phyloP scores from a whole-genome alignment of 805 yeast species.

The Kazachstania bromeliacearum region DNA sequence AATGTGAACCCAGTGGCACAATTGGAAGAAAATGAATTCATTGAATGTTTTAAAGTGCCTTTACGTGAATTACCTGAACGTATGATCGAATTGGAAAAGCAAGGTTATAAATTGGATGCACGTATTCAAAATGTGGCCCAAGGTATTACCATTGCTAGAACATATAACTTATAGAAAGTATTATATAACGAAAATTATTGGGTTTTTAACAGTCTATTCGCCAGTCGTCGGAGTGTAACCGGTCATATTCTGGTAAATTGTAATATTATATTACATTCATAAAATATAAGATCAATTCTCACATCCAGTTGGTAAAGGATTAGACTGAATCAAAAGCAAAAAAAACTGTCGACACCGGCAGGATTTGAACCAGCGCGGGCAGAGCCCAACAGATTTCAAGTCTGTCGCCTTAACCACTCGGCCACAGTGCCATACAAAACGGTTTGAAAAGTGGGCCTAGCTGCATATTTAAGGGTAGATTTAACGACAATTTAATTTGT shows the following conservation, averaged over 20 bases:
- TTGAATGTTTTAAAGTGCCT: slow-evolving; percentile 76
- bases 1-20: slow-evolving; percentile 63
- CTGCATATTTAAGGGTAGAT: too few relatives aligned
- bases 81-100: slow-evolving; percentile 40
- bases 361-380: slow-evolving; percentile 44
- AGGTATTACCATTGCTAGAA: slow-evolving; percentile 56
- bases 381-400: slow-evolving; percentile 41
- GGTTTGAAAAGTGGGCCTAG: neutral
- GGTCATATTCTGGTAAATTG: too few relatives aligned
- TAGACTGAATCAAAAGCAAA: too few relatives aligned
- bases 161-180: slow-evolving; percentile 15
- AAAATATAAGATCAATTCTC: too few relatives aligned
- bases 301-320: too few relatives aligned
- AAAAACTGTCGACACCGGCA: slow-evolving; percentile 35
- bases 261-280: too few relatives aligned
- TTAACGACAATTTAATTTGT: neutral
- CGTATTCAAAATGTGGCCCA: slow-evolving; percentile 79
- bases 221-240: neutral
- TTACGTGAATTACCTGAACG: slow-evolving; percentile 46
- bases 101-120: slow-evolving; percentile 79
- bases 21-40: slow-evolving; percentile 86
- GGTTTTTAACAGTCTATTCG: neutral
- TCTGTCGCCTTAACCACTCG: slow-evolving; percentile 43
- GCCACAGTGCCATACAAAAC: slow-evolving; percentile 31
- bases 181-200: neutral